Conservation (phyloP, 139 green algal genomes). For the Volvox africanus region DNA sequence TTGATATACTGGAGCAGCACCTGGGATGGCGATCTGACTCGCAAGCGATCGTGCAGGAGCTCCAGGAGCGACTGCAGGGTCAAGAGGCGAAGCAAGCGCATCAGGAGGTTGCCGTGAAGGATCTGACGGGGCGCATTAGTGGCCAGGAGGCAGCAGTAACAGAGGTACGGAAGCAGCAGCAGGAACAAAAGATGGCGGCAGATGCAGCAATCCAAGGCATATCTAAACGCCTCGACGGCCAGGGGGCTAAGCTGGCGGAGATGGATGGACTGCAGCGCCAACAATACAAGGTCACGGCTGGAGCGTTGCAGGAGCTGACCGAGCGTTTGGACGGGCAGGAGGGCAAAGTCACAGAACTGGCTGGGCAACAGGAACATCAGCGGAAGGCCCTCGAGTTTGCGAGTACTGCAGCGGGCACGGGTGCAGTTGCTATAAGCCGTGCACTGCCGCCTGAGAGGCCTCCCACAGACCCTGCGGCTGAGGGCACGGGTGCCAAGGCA, state of each 20-base stretch:
- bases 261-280: not conserved
- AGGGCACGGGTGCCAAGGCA: not conserved
- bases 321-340: slow-evolving; percentile 1
- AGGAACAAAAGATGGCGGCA: not conserved
- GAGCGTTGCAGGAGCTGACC: not conserved
- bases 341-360: not conserved
- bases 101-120: not conserved
- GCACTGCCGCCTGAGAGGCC: not conserved
- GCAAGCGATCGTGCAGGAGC: not conserved
- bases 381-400: not conserved
- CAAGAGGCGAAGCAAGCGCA: not conserved
- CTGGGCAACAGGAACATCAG: slow-evolving; percentile 18
- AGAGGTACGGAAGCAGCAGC: not conserved
- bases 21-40: not conserved
- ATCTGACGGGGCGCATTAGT: not conserved
- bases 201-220: not conserved
- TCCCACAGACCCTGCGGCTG: not conserved
- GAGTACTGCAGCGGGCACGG: not conserved
- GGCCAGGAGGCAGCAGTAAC: not conserved
- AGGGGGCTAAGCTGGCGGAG: not conserved
- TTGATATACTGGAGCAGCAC: not conserved
- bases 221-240: not conserved
- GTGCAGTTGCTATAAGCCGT: slow-evolving; percentile 4
- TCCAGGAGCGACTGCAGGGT: not conserved
- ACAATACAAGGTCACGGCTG: not conserved